Evolutionary conservation across 768 basidiomycete species (phyloP).

Genomic region (Boletus insuetus): DNA sequence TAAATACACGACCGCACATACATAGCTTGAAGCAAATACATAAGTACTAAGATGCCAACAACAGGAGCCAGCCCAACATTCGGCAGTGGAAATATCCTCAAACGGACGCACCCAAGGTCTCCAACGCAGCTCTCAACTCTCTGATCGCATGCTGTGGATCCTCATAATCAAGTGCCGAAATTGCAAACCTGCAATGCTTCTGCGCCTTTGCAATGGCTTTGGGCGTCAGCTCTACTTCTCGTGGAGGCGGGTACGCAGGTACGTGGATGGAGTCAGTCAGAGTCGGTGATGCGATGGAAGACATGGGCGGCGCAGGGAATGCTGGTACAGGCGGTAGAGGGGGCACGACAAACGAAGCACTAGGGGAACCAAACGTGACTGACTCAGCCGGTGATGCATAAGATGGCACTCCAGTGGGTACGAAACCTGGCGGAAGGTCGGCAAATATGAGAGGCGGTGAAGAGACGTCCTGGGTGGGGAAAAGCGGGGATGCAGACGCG

Average conservation of each 20-base stretch:
- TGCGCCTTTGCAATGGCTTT: slow-evolving; percentile 71
- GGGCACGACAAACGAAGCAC: slow-evolving; percentile 10
- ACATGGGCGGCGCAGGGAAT: slow-evolving; percentile 1
- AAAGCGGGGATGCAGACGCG: slow-evolving; percentile 11
- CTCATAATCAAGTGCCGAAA: slow-evolving; percentile 95
- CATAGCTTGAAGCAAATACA: slow-evolving; percentile 6
- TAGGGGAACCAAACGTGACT: slow-evolving; percentile 7
- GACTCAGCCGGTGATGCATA: slow-evolving; percentile 12
- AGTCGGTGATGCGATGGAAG: not conserved
- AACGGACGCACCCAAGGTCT: slow-evolving; percentile 52
- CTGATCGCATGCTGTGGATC: slow-evolving; percentile 83
- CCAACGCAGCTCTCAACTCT: slow-evolving; percentile 78
- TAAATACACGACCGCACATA: not conserved
- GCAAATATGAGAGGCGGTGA: slow-evolving; percentile 19
- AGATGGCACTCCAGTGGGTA: slow-evolving; percentile 23
- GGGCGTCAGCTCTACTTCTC: slow-evolving; percentile 53
- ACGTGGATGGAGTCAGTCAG: slow-evolving; percentile 5
- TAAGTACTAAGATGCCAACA: not conserved
- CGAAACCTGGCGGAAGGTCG: slow-evolving; percentile 28
- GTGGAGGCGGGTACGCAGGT: slow-evolving; percentile 21
- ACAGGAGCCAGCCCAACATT: slow-evolving; percentile 4
- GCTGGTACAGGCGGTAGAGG: slow-evolving; percentile 15
- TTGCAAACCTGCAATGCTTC: slow-evolving; percentile 90
- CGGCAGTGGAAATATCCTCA: not conserved
- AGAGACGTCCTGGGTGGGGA: slow-evolving; percentile 2